Base-by-base conservation (phyloP, 345 rosid genomes). In the Boechera divaricarpa region DNA sequence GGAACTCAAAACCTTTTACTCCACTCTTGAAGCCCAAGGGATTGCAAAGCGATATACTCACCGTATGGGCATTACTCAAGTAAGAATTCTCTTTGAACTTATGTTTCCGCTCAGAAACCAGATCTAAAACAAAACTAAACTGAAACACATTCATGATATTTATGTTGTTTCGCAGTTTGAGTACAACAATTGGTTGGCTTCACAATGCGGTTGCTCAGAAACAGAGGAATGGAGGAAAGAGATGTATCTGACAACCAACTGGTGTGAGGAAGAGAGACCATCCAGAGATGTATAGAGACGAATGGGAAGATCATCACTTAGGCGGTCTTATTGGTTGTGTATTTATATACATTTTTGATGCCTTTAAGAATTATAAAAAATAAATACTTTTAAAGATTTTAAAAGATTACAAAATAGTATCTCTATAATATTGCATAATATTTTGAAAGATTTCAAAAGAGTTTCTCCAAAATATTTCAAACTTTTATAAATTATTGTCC, bases 1-100 rank as follows among this genome's bases (percentile, higher is more conserved):
- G 57, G 91, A 87, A 12, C 63, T 86, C 29, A 63, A 83, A 72
- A 69, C 82, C 24, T 84, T 88, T 13, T 90, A 92, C 51, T 49
- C 79, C 1, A 28, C 73, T 12, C 90, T 88, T 15, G 87, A 90
- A 83, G 83, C 87, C 29, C 75, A 85, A 44, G 87, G 90, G 29
- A 53, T 72, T 53, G 88, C 96, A 8, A 89, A 90, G 67, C 80
- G 87, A 47, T 82, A 87, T 74, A 86, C 97, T 61, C 98, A 94
- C 78, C 49, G 10, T 4, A 3, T 85, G 79, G 75, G 69, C 5
- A 47, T 35, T 48, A 1, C 80, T 72, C 91, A 87, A 87, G 97
- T 88, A 86, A 45, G 52, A 61, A 53, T 33, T 47, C 3, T 69
- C 52, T 26, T n/a, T 4, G 13, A 60, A 16, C 47, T 31, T 61